Percentiles rank a stretch among this genome's conserved stretches.
These are phyloP conservation scores for Colletotrichum horii DNA, from an alignment of 2,329 filamentous ascomycete species.

Conservation along the genomic window DNA sequence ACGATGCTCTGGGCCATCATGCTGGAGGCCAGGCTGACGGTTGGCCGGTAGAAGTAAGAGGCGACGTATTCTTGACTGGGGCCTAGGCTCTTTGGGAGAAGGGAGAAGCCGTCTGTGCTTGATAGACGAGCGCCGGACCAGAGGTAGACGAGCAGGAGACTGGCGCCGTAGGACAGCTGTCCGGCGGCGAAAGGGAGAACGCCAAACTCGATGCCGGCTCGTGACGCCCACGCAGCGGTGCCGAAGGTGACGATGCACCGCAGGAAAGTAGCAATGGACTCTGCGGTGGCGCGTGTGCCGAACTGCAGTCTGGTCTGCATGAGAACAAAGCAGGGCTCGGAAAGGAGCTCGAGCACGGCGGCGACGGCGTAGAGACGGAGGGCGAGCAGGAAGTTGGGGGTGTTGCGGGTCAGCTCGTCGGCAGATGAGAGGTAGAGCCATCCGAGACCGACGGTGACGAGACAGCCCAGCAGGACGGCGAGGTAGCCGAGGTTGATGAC, in stretches of 20 bases:
- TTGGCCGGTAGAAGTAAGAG: constrained; percentile 70
- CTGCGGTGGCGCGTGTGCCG: constrained; percentile 79
- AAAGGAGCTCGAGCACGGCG: constrained; percentile 74
- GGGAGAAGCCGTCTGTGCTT: constrained; percentile 67
- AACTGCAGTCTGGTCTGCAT: constrained; percentile 84
- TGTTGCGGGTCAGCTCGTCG: constrained; percentile 51
- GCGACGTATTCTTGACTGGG: constrained; percentile 49
- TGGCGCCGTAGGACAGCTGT: constrained; percentile 76
- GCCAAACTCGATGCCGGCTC: constrained; percentile 61
- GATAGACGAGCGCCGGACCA: constrained; percentile 65
- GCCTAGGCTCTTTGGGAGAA: constrained; percentile 56
- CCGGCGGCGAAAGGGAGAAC: constrained; percentile 90
- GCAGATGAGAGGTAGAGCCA: constrained; percentile 68
- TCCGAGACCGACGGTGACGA: constrained; percentile 69
- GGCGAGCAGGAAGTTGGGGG: constrained; percentile 65
- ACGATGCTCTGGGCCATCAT: constrained; percentile 87
- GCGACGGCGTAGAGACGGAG: constrained; percentile 62
- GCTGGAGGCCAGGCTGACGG: constrained; percentile 77
- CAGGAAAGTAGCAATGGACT: constrained; percentile 79
- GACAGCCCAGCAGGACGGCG: constrained; percentile 70
- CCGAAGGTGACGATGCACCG: constrained; percentile 79
- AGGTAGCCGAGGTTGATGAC: constrained; percentile 90
- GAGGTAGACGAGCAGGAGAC: constrained; percentile 74
- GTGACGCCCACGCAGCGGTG: constrained; percentile 68
- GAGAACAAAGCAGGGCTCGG: constrained; percentile 89